Evolutionary conservation across 2,329 filamentous ascomycete genomes (phyloP).

Genomic region (Phaeosphaeria sp.): DNA sequence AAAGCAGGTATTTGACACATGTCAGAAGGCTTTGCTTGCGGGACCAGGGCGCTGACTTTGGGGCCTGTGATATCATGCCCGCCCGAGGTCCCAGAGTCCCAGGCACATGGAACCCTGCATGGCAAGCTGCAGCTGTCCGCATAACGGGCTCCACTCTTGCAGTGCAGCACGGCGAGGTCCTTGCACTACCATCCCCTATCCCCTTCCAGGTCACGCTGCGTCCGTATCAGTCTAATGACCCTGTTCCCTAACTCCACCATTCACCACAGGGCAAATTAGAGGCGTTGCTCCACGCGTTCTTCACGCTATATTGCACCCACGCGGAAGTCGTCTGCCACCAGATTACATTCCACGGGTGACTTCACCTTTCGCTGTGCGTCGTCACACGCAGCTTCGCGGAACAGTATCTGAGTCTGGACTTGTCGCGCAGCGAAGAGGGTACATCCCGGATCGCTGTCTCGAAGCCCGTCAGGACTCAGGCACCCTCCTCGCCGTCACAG

Average conservation of each 20-base stretch:
- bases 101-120: conserved; percentile 1
- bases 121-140: conserved; percentile 5
- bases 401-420: background rate
- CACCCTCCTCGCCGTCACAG: background rate
- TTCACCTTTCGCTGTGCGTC: background rate
- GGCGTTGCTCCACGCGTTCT: conserved; percentile 10
- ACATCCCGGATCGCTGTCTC: background rate
- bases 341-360: background rate
- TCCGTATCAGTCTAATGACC: background rate
- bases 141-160: conserved; percentile 5
- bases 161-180: conserved; percentile 3
- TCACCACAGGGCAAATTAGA: conserved; percentile 15
- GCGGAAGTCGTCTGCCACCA: background rate
- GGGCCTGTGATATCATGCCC: conserved; percentile 1
- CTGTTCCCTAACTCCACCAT: conserved; percentile 9
- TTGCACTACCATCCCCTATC: conserved; percentile 5
- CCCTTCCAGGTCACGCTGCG: background rate
- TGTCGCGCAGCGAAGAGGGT: background rate
- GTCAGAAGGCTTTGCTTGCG: background rate
- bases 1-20: background rate
- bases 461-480: background rate
- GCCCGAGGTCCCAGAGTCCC: background rate
- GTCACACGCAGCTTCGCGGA: background rate
- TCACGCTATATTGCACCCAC: conserved; percentile 10
- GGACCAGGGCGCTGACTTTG: background rate